Percentiles rank a stretch among this genome's conserved stretches.
phyloP scores from a whole-genome alignment of 2,329 filamentous ascomycete genomes.

The Ophiostoma novo-ulmi region DNA sequence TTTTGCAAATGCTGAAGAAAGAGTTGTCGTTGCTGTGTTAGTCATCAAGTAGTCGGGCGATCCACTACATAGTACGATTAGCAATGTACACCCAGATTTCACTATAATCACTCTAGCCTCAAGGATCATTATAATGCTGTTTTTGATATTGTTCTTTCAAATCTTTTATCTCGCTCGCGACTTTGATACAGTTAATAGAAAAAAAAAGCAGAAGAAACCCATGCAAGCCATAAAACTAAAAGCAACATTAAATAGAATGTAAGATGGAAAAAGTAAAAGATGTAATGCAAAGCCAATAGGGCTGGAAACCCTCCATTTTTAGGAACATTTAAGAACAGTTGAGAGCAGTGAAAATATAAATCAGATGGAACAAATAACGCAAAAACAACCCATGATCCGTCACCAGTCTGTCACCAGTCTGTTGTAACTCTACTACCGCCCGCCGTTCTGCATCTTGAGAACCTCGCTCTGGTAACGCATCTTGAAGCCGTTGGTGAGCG shows the following conservation, averaged over 20 bases:
- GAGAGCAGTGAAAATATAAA: neutral
- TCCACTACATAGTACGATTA: neutral
- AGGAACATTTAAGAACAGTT: neutral
- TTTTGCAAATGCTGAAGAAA: neutral
- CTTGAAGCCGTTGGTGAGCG: conserved; percentile 96
- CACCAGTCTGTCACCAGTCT: neutral
- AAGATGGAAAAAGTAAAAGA: neutral
- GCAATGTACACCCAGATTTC: neutral
- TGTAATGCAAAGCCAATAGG: conserved; percentile 4
- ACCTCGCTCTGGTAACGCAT: conserved; percentile 64
- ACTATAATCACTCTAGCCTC: neutral
- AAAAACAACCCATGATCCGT: neutral
- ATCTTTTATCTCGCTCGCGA: neutral
- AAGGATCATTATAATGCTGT: neutral
- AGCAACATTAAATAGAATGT: neutral
- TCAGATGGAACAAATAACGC: neutral
- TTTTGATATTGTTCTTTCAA: neutral
- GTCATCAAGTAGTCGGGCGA: neutral
- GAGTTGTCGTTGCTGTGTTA: neutral
- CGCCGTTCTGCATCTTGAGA: conserved; percentile 49
- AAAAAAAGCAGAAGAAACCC: neutral
- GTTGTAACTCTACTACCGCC: conserved; percentile 18
- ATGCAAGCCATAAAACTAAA: neutral
- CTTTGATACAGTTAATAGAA: neutral
- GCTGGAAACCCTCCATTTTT: conserved; percentile 8